Conservation (phyloP, 2,329 filamentous ascomycete genomes). For the Aureobasidium zeae region DNA sequence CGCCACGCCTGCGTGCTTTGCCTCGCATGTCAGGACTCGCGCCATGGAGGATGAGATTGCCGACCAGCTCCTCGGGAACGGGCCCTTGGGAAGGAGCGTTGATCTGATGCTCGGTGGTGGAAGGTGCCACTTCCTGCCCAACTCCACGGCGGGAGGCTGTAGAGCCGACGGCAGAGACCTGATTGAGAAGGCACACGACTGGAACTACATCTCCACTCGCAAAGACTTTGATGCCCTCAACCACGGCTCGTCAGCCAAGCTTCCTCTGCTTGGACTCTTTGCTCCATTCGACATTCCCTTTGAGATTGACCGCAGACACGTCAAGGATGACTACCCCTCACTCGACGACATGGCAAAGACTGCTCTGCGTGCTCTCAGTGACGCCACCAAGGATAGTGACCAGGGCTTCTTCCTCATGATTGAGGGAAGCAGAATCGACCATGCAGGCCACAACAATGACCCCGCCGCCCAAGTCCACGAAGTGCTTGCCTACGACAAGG, state of each 20-base stretch:
- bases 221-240: constrained; percentile 66
- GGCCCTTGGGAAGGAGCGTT: constrained; percentile 75
- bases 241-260: constrained; percentile 59
- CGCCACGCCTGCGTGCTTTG: constrained; percentile 92
- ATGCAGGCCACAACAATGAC: constrained; percentile 63
- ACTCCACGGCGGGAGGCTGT: constrained; percentile 71
- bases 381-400: constrained; percentile 72
- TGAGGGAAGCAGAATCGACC: constrained; percentile 90
- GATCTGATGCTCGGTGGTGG: constrained; percentile 92
- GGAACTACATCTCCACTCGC: constrained; percentile 66
- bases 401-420: constrained; percentile 99
- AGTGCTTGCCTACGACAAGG: constrained; percentile 86
- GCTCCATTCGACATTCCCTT: constrained; percentile 78
- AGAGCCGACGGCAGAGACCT: constrained; percentile 70
- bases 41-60: constrained; percentile 84
- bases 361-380: constrained; percentile 68
- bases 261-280: constrained; percentile 81
- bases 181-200: constrained; percentile 65
- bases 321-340: constrained; percentile 74
- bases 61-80: constrained; percentile 80
- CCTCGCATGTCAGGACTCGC: constrained; percentile 72
- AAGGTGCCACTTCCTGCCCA: constrained; percentile 84
- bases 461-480: constrained; percentile 57
- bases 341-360: constrained; percentile 84
- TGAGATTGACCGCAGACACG: constrained; percentile 77